Evolutionary conservation across 208 protist genomes (phyloP), one percentile per base, ranked within the genome.

Genomic region (Leishmania major): DNA sequence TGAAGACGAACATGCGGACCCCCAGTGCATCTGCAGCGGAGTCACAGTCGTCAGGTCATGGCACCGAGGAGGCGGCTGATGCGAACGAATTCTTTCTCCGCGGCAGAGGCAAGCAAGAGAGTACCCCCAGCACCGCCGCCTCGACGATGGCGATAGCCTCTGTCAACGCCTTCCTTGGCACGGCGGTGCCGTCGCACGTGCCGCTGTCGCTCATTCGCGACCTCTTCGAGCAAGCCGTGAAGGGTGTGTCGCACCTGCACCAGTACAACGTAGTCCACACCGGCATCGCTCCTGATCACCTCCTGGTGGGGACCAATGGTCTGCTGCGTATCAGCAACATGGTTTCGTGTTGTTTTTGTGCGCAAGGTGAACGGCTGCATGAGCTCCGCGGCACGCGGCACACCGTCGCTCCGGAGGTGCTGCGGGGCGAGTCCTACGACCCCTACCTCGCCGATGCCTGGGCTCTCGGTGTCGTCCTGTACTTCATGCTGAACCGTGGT

Each of bases 401-500:
- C 83, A 96, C 93, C 10, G 95, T 97, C n/a, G 92, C 95, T 3
- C 95, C 95, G 35, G 93, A 97, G 83, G 88, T 95, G 37, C 84
- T 97, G 53, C 89, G 89, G 45, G 86, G 87, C 1, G 87, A 84
- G 69, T 77, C 85, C 4, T 97, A 96, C 85, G 90, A 96, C 79
- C 92, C 95, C 7, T 96, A 93, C 75, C 83, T 94, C 67, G 88
- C 91, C 11, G 95, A 97, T 57, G 87, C 89, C 74, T 97, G 95
- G 95, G 91, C 91, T 3, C 87, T 96, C 55, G 95, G 95, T 19
- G 91, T 97, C 43, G 77, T 96, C 79, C 69, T 97, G 15, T 97
- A 95, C 77, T 97, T 96, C 75, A 95, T 97, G 93, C 87, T 97
- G 15, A 92, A 96, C 81, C 88, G 86, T 31, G 94, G 92, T 70